Conservation (phyloP, 2,329 filamentous ascomycete genomes). For the Albophoma yamanashiensis region DNA sequence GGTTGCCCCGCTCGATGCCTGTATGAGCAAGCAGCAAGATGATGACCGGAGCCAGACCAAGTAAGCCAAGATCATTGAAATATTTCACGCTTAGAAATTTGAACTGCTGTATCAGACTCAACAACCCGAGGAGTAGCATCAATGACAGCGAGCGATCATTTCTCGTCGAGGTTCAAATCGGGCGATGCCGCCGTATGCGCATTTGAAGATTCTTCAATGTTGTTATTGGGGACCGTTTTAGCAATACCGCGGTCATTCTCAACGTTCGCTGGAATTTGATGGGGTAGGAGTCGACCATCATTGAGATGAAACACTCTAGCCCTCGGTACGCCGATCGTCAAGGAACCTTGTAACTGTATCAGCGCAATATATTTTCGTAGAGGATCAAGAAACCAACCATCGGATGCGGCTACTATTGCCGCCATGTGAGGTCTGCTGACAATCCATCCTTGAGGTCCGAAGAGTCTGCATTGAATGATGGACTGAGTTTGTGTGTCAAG, state of each 20-base stretch:
- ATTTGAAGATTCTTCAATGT: too few species aligned
- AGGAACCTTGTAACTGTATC: neutral
- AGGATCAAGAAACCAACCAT: neutral
- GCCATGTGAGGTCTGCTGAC: neutral
- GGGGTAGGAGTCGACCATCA: neutral
- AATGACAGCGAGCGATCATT: neutral
- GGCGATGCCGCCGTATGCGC: neutral
- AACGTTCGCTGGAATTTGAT: neutral
- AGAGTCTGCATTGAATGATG: neutral
- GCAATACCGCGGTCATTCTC: neutral
- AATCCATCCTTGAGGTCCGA: neutral
- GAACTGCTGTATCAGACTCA: neutral
- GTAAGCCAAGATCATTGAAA: neutral
- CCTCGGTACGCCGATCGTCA: neutral
- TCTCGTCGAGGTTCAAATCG: neutral
- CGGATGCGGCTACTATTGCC: neutral
- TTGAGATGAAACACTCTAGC: neutral
- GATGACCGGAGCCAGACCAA: neutral
- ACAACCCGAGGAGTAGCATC: neutral
- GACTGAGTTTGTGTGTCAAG: conserved; percentile 5
- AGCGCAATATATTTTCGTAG: neutral
- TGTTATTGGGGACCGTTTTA: neutral
- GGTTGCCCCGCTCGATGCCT: neutral
- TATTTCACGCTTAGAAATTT: neutral
- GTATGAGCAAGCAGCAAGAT: neutral